phyloP scores from a whole-genome alignment of 2,329 filamentous ascomycete genomes.

The Botrytis byssoidea region DNA sequence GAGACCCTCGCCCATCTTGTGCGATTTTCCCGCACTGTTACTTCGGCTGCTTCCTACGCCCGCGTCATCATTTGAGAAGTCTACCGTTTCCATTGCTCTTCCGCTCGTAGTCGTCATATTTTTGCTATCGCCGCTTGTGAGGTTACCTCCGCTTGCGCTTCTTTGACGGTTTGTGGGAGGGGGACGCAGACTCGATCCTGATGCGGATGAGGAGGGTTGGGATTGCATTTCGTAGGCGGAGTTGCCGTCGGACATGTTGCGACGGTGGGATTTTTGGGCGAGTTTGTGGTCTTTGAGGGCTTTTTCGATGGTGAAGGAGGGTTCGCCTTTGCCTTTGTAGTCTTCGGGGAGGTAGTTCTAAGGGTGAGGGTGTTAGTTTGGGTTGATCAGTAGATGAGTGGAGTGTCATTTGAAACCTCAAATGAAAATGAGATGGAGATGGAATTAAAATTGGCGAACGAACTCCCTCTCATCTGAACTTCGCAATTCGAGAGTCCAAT shows the following conservation, averaged over 20 bases:
- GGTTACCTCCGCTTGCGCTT: slow-evolving; percentile 43
- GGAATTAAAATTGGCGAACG: too few species aligned
- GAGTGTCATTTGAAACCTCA: background rate
- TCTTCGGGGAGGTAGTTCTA: slow-evolving; percentile 72
- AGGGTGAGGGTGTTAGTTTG: slow-evolving; percentile 8
- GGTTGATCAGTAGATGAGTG: background rate
- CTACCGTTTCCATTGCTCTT: slow-evolving; percentile 20
- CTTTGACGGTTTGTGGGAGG: slow-evolving; percentile 41
- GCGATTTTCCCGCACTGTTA: slow-evolving; percentile 42
- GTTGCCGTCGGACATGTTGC: slow-evolving; percentile 35
- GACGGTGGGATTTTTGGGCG: slow-evolving; percentile 32
- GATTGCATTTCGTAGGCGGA: slow-evolving; percentile 52
- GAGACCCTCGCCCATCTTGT: slow-evolving; percentile 48
- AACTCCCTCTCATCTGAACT: background rate
- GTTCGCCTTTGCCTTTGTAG: slow-evolving; percentile 80
- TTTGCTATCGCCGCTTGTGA: background rate
- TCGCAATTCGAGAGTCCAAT: background rate
- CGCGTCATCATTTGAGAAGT: slow-evolving; percentile 8
- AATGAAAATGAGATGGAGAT: background rate
- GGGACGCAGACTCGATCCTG: background rate
- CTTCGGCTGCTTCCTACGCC: slow-evolving; percentile 28
- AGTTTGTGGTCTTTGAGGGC: slow-evolving; percentile 56
- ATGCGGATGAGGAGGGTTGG: slow-evolving; percentile 25
- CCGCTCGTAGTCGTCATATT: background rate
- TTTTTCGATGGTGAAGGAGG: slow-evolving; percentile 68